Base-by-base conservation (phyloP, 179 eudicot species). In the Corrigiola litoralis region DNA sequence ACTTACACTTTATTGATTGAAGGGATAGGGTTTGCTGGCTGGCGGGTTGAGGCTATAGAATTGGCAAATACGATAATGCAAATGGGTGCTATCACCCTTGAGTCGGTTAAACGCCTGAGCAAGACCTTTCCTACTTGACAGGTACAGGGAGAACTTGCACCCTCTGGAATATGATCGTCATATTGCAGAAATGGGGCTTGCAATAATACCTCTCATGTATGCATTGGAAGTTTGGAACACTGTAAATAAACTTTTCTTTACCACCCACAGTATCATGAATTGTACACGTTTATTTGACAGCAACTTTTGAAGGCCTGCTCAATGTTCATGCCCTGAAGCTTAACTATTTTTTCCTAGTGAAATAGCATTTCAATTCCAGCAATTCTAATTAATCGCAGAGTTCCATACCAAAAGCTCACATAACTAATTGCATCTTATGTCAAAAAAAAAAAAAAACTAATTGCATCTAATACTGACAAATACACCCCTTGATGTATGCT, bases 1-100 rank as follows among this genome's bases (percentile, higher is more conserved):
- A 80, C 90, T 4, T 87, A 85, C 49, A 66, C 68, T 67, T 58
- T 87, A 57, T 28, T 85, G 76, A 56, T 81, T 21, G 86, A 87
- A 76, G 95, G 95, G 47, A 61, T 87, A 34, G 95, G 95, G 10
- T 87, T 81, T 70, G 72, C 81, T 48, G 90, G 95, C 4, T 81
- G 85, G 88, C 66, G 72, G 25, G 61, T 58, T 18, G 82, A 81
- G 73, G 90, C 95, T 24, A 63, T 83, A 80, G 81, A 83, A 66
- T 63, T 85, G 65, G 90, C 85, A 0, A 69, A 68, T 49, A 7
- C 72, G 14, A 71, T 87, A 5, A 25, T 61, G 46, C 37, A 54
- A 57, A 81, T 61, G 50, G 60, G 73, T 40, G 82, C 65, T 13
- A 75, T 85, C 53, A 75, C 88, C 16, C 36, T 56, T 37, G 78